Conservation (phyloP, 2,329 filamentous ascomycete genomes). For the Fusarium nodosum region DNA sequence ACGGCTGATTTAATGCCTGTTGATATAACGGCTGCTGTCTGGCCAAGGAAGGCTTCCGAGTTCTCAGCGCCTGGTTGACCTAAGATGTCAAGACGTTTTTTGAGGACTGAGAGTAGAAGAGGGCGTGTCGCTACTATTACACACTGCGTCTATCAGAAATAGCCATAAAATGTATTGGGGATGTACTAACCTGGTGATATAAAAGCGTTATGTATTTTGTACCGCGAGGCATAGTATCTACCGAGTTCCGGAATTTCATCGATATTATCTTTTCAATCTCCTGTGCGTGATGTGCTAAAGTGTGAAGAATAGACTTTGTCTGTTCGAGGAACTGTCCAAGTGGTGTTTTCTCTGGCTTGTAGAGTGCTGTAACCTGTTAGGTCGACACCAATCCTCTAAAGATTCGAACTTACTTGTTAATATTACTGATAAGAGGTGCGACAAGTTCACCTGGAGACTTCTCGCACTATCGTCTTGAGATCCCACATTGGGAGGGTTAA, state of each 20-base stretch:
- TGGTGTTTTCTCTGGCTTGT: conserved; percentile 53
- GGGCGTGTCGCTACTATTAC: conserved; percentile 58
- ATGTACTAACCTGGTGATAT: conserved; percentile 55
- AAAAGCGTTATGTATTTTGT: conserved; percentile 56
- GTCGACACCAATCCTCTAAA: fast-evolving
- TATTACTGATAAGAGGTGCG: conserved; percentile 54
- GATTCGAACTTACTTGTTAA: conserved; percentile 50
- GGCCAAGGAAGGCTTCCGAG: conserved; percentile 52
- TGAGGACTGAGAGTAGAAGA: conserved; percentile 56
- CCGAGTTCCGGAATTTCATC: conserved; percentile 52
- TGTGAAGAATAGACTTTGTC: conserved; percentile 55
- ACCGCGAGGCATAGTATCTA: conserved; percentile 55
- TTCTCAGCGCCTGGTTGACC: conserved; percentile 46
- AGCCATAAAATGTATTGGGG: fast-evolving
- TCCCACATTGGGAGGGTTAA: conserved; percentile 47
- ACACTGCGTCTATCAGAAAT: conserved; percentile 44
- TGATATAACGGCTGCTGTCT: conserved; percentile 55
- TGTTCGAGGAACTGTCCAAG: conserved; percentile 54
- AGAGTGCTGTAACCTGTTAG: conserved; percentile 49
- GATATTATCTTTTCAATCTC: conserved; percentile 57
- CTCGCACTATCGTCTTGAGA: conserved; percentile 51
- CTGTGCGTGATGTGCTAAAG: conserved; percentile 55
- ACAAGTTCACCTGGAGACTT: conserved; percentile 55
- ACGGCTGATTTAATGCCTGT: conserved; percentile 59
- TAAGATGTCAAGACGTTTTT: conserved; percentile 53